A percentile compares a stretch with the other conserved stretches of the same genome.
Conservation (phyloP, 2,329 filamentous ascomycete species). For the Paecilomyces niveus region DNA sequence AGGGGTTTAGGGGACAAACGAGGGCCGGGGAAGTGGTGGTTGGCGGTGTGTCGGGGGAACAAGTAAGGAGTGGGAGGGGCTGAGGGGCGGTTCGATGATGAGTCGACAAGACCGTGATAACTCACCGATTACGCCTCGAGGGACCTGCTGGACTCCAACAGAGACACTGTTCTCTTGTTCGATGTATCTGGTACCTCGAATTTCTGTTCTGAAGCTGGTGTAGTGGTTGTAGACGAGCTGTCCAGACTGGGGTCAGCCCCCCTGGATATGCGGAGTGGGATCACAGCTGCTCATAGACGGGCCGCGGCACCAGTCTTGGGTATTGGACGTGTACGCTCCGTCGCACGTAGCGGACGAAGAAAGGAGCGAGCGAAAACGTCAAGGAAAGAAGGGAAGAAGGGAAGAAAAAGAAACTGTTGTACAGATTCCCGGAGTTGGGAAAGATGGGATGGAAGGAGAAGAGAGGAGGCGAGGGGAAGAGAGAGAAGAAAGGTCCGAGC, state of each 20-base stretch:
- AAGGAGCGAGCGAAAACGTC: not conserved
- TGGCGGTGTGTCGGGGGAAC: constrained; percentile 23
- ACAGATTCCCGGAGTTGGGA: constrained; percentile 13
- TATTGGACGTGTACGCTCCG: not conserved
- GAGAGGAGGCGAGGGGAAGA: constrained; percentile 11
- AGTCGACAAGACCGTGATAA: constrained; percentile 4
- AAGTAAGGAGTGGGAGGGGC: constrained; percentile 33
- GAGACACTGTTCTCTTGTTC: not conserved
- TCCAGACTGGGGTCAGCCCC: not conserved
- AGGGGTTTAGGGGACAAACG: constrained; percentile 7
- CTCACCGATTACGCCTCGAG: not conserved
- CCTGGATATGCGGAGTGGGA: not conserved
- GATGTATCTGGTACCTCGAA: not conserved
- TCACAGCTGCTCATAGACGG: not conserved
- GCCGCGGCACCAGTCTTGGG: not conserved
- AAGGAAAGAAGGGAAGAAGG: constrained; percentile 12
- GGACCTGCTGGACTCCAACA: not conserved
- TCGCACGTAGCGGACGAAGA: constrained; percentile 1
- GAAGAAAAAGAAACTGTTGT: constrained; percentile 21
- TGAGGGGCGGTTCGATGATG: constrained; percentile 19
- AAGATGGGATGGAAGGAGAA: constrained; percentile 11
- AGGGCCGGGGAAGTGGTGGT: constrained; percentile 11
- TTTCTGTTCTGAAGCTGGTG: not conserved
- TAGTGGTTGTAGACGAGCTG: not conserved
- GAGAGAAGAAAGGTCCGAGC: constrained; percentile 9